Evolutionary conservation across 2,329 filamentous ascomycete genomes (phyloP), one percentile per base, ranked within the genome.

Genomic region (Fusarium tricinctum): DNA sequence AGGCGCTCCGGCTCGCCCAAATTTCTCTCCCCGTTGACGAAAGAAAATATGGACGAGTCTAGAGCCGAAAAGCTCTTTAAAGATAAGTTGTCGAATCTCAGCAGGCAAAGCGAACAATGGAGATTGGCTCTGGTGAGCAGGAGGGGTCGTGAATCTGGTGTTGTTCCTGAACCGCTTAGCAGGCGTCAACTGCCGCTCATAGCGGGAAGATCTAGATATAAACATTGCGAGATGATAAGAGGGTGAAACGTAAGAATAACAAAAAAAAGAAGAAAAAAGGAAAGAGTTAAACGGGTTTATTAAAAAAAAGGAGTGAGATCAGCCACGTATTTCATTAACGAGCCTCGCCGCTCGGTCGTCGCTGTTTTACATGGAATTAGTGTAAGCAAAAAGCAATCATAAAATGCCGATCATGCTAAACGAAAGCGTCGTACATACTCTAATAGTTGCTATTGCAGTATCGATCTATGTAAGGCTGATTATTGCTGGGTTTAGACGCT

Each of bases 81-180:
- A 39, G 14, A 55, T 49, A 19, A 55, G 33, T 5, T 19, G 23
- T 39, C 20, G 32, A 15, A 55, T 39, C 43, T 55, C 51, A 15
- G 15, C 19, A 6, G 52, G 52, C 10, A 48, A 23, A 6, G 15
- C 17, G 9, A 55, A 22, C 6, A 55, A 22, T 8, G 23, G 17
- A 14, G 55, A 58, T 20, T 33, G 23, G 6, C 17, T 10, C 26
- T 58, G 55, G 3, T 28, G 9, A 9, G 33, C 32, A 13, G 40
- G 14, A 35, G 26, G 40, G 17, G 28, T 23, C 13, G 19, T 26
- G 42, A 55, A 46, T 14, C 32, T 46, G 26, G 20, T 22, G 12
- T 45, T 20, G 17, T 30, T 20, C 23, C 17, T 44, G 17, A 45
- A 58, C 7, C 32, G 28, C 28, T 45, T 23, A 14, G 20, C 26